phyloP scores from a whole-genome alignment of 805 yeast genomes.

The Ogataea methylovora region DNA sequence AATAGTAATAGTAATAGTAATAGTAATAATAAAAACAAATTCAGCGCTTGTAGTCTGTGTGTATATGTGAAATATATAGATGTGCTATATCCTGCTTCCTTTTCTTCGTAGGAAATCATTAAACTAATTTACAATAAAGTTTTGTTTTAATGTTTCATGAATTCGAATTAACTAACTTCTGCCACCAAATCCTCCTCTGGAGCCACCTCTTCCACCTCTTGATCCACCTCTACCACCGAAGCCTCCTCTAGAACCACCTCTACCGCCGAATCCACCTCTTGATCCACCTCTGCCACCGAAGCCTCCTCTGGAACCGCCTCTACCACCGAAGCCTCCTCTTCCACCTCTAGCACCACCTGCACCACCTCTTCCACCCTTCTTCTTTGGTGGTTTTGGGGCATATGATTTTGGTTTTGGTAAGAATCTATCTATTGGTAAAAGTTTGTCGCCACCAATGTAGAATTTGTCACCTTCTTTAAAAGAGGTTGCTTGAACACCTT shows the following conservation, averaged over 20 bases:
- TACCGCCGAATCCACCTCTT: conserved; percentile 37
- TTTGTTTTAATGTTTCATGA: conserved; percentile 5
- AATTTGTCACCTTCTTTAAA: conserved; percentile 96
- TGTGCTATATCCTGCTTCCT: no score
- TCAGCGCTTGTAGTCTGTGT: no score
- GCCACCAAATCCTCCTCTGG: conserved; percentile 15
- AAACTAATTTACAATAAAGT: no score
- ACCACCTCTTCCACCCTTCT: conserved; percentile 53
- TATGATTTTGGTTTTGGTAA: conserved; percentile 90
- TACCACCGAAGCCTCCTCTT: conserved; percentile 38
- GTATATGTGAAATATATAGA: no score
- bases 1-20: no score
- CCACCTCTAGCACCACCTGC: conserved; percentile 38
- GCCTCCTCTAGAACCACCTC: conserved; percentile 42
- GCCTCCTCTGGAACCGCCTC: conserved; percentile 36
- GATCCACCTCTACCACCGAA: conserved; percentile 33
- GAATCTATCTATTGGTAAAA: conserved; percentile 93
- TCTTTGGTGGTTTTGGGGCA: conserved; percentile 75
- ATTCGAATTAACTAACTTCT: no score
- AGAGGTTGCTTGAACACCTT: conserved; percentile 91
- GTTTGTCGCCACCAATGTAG: conserved; percentile 90
- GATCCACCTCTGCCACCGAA: conserved; percentile 38
- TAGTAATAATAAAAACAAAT: no score
- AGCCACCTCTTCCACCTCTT: conserved; percentile 22
- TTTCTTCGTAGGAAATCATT: no score